Evolutionary conservation across 306 rosid species (phyloP), one percentile per base, ranked within the genome.

Genomic region (Adenanthera pavonina): DNA sequence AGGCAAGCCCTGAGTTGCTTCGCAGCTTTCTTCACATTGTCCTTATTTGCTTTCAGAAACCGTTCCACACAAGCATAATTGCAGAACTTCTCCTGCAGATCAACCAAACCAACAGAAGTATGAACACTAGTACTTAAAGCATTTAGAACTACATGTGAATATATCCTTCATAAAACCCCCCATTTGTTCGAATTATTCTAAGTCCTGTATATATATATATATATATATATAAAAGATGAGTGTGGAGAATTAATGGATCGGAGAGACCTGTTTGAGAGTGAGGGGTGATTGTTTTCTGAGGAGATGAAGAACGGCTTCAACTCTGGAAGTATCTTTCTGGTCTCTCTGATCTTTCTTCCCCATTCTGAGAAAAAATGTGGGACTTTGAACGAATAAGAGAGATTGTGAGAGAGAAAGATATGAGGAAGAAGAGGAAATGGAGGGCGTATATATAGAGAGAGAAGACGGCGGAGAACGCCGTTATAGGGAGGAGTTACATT

Each of bases 1-100:
- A 96, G 97, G 59, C 98, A 96, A 61, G 99, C 89, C 64, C 93
- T 89, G 20, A 96, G 90, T 78, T 87, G 91, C 91, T 93, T 96
- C 2, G 91, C 93, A 47, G 98, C 92, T 84, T 89, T 96, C 89
- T 94, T 96, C 69, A 93, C 99, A 75, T 80, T 91, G 4, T 91
- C 97, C 6, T 97, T 98, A 30, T 92, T 96, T 0, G 92, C 85
- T 75, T 89, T 92, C 82, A 96, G 76, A 84, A 96, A 93, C 82
- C 98, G 87, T 78, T 91, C 87, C 19, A 92, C 94, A 80, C 98
- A 94, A 75, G 86, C 97, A 46, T 83, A 82, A 86, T 77, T 88
- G 61, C 93, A 91, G 65, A 86, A 91, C 82, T 89, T 91, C 86
- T 88, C 93, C 95, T 91, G 74, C 68, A 49, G 75, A 87, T 92